A percentile compares a stretch with the other conserved stretches of the same genome.
Conservation (phyloP, 192 early-diverging fungal genomes). For the Linnemannia exigua region DNA sequence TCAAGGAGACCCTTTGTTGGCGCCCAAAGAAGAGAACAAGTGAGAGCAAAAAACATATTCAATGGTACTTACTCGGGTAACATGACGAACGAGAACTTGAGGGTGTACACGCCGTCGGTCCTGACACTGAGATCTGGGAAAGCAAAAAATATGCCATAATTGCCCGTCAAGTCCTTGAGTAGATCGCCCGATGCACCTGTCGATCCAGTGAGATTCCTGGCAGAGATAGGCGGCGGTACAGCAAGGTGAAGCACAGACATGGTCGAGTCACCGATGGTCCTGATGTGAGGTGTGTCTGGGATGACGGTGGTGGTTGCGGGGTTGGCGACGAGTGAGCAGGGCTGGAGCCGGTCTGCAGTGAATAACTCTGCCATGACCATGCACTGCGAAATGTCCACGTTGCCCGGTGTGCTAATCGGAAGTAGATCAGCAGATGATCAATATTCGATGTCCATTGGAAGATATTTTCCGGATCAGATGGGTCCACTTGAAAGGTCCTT, state of each 20-base stretch:
- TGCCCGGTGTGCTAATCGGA: conserved; percentile 30
- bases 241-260: conserved; percentile 35
- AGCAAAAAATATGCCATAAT: conserved; percentile 80
- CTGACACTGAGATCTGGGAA: conserved; percentile 84
- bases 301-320: conserved; percentile 18
- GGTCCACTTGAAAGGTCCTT: no score
- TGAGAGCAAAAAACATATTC: neutral
- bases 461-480: neutral
- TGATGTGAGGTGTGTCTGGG: neutral
- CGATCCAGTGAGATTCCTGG: conserved; percentile 76
- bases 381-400: conserved; percentile 28
- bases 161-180: conserved; percentile 71
- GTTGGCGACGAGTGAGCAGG: conserved; percentile 38
- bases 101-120: conserved; percentile 77
- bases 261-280: conserved; percentile 16
- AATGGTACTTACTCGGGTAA: conserved; percentile 27
- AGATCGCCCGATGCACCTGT: conserved; percentile 73
- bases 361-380: conserved; percentile 50
- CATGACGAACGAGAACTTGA: conserved; percentile 74
- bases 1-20: neutral
- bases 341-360: conserved; percentile 13
- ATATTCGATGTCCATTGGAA: neutral
- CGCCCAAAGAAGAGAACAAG: conserved; percentile 1
- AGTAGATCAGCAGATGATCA: neutral
- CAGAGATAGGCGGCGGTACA: conserved; percentile 29